Percentiles rank a stretch among this genome's conserved stretches.
Evolutionary conservation across 2,329 filamentous ascomycete genomes (phyloP).

Genomic region (Seiridium unicorne): DNA sequence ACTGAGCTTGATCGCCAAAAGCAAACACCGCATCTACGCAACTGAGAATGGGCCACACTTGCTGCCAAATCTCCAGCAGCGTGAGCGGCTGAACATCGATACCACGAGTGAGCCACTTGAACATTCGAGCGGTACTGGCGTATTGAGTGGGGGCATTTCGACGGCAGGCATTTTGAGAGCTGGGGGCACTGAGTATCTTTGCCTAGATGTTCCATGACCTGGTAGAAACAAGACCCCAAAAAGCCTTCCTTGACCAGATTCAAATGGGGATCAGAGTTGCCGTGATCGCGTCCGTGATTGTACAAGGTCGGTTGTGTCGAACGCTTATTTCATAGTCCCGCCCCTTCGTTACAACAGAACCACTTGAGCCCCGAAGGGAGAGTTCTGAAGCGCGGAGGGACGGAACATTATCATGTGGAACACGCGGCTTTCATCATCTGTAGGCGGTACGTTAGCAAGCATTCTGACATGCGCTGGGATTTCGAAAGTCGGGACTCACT

Average conservation of each 20-base stretch:
- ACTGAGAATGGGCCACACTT: no score
- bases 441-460: not conserved
- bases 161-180: not conserved
- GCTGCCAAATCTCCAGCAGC: no score
- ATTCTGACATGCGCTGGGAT: no score
- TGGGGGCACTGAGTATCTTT: not conserved
- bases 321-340: conserved; percentile 94
- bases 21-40: no score
- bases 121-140: not conserved
- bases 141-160: not conserved
- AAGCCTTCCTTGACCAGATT: conserved; percentile 6
- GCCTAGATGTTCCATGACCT: conserved; percentile 6
- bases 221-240: not conserved
- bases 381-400: conserved; percentile 68
- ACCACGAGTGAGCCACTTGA: no score
- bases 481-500: conserved; percentile 56
- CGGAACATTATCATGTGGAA: conserved; percentile 78
- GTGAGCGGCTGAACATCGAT: no score
- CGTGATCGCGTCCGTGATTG: conserved; percentile 91
- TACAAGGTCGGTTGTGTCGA: conserved; percentile 98
- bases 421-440: conserved; percentile 99
- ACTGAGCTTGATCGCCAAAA: no score
- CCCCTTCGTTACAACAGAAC: conserved; percentile 65
- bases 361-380: conserved; percentile 92
- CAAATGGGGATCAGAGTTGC: conserved; percentile 80